phyloP scores from a whole-genome alignment of 164 flowering plant genomes.

The Magnolia kwangsiensis region DNA sequence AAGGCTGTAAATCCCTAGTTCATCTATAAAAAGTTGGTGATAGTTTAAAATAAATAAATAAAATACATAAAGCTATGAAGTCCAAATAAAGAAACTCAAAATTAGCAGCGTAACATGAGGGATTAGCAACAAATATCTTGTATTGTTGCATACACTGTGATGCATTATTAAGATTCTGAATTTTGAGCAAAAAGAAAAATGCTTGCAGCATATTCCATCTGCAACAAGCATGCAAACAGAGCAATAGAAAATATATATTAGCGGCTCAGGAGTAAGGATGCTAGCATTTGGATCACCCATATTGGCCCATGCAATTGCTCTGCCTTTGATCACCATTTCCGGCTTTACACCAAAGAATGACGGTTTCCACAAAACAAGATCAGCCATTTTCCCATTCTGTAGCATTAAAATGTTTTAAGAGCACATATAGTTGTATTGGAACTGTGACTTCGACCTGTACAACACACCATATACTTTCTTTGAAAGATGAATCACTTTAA shows the following conservation, averaged over 20 bases:
- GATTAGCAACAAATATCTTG: not conserved
- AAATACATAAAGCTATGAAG: too few species aligned
- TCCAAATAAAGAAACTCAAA: too few species aligned
- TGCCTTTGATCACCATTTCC: constrained; percentile 95
- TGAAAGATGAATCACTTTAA: too few species aligned
- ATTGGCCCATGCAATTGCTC: constrained; percentile 91
- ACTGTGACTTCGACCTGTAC: not conserved
- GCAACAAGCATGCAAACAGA: not conserved
- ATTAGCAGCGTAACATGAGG: not conserved
- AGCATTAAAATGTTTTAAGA: not conserved
- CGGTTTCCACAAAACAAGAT: constrained; percentile 94
- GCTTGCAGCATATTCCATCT: not conserved
- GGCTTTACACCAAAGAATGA: constrained; percentile 94
- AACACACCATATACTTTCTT: not conserved
- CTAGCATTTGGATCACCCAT: constrained; percentile 99
- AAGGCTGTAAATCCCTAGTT: too few species aligned
- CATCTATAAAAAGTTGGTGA: too few species aligned
- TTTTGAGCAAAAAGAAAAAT: not conserved
- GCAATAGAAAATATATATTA: constrained; percentile 19
- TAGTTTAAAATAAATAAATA: too few species aligned
- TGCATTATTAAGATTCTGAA: not conserved
- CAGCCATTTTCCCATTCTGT: constrained; percentile 90
- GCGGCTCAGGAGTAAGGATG: constrained; percentile 98
- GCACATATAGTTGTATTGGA: not conserved
- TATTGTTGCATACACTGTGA: not conserved